Conservation (phyloP, 805 yeast genomes). For the Kazachstania taianensis region DNA sequence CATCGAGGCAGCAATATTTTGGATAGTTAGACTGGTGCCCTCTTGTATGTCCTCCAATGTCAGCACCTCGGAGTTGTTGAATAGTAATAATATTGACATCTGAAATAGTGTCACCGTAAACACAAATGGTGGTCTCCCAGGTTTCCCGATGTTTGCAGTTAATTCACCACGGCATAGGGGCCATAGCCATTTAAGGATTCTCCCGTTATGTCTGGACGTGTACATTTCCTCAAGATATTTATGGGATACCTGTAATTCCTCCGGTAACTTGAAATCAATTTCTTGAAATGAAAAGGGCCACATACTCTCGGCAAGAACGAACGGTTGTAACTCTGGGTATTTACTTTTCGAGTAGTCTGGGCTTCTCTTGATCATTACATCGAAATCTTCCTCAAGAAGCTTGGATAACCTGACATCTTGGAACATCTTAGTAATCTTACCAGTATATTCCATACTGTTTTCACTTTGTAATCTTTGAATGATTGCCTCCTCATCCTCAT, state of each 20-base stretch:
- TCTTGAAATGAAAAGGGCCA: constrained; percentile 58
- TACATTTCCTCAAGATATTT: constrained; percentile 62
- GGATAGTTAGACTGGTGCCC: constrained; percentile 56
- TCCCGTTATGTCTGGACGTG: constrained; percentile 66
- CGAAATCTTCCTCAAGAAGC: constrained; percentile 47
- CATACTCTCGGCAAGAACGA: constrained; percentile 76
- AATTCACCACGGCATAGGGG: constrained; percentile 86
- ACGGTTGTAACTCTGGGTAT: constrained; percentile 52
- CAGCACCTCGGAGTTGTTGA: constrained; percentile 43
- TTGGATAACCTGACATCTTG: constrained; percentile 81
- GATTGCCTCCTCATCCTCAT: constrained; percentile 68
- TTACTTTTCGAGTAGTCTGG: constrained; percentile 24
- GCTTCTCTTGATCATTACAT: constrained; percentile 22
- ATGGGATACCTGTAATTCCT: constrained; percentile 52
- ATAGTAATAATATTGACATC: constrained; percentile 77
- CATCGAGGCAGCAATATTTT: constrained; percentile 65
- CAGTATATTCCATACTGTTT: constrained; percentile 86
- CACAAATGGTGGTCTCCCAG: constrained; percentile 69
- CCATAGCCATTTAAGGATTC: constrained; percentile 94
- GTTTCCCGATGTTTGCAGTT: constrained; percentile 72
- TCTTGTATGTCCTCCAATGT: constrained; percentile 52
- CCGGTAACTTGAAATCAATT: constrained; percentile 51
- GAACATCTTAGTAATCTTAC: constrained; percentile 91
- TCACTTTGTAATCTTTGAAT: constrained; percentile 81
- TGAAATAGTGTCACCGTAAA: constrained; percentile 81